A percentile compares a stretch with the other conserved stretches of the same genome.
These are phyloP conservation scores for Trichothecium sympodiale DNA, from an alignment of 2,329 filamentous ascomycete species.

Conservation along the genomic window DNA sequence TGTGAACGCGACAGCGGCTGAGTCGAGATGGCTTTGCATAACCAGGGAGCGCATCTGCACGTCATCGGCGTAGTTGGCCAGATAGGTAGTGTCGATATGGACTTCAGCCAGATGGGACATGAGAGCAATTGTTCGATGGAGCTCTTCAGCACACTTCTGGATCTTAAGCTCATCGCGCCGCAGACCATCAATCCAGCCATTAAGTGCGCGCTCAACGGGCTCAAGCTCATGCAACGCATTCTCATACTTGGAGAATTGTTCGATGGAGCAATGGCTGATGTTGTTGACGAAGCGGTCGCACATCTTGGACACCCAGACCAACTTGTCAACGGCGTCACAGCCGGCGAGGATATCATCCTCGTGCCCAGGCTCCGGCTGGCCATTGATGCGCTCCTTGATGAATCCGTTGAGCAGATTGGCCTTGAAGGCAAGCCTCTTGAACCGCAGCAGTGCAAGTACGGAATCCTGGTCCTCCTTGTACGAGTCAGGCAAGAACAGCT, in stretches of 20 bases:
- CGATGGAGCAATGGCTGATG: constrained; percentile 66
- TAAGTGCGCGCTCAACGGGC: constrained; percentile 80
- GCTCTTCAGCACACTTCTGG: constrained; percentile 67
- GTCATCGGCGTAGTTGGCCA: constrained; percentile 67
- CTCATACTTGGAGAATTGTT: constrained; percentile 69
- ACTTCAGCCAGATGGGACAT: constrained; percentile 80
- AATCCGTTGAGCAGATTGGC: constrained; percentile 67
- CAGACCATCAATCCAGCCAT: constrained; percentile 76
- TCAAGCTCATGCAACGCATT: constrained; percentile 79
- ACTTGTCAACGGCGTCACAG: constrained; percentile 73
- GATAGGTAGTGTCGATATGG: constrained; percentile 52
- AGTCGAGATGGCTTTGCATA: constrained; percentile 75
- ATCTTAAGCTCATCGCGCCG: constrained; percentile 79
- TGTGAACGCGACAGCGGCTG: constrained; percentile 55
- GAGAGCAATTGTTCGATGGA: constrained; percentile 75
- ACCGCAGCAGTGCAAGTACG: constrained; percentile 76
- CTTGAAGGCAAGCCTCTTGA: constrained; percentile 84
- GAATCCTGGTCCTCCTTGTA: constrained; percentile 75
- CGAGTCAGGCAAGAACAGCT: constrained; percentile 77
- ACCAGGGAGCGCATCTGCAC: constrained; percentile 66
- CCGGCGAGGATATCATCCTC: constrained; percentile 72
- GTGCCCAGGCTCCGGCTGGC: constrained; percentile 53
- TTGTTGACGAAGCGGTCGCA: constrained; percentile 75
- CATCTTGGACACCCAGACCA: constrained; percentile 73
- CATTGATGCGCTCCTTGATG: constrained; percentile 65